phyloP scores from a whole-genome alignment of 2,329 filamentous ascomycete genomes.

The Colletotrichum eleusines region DNA sequence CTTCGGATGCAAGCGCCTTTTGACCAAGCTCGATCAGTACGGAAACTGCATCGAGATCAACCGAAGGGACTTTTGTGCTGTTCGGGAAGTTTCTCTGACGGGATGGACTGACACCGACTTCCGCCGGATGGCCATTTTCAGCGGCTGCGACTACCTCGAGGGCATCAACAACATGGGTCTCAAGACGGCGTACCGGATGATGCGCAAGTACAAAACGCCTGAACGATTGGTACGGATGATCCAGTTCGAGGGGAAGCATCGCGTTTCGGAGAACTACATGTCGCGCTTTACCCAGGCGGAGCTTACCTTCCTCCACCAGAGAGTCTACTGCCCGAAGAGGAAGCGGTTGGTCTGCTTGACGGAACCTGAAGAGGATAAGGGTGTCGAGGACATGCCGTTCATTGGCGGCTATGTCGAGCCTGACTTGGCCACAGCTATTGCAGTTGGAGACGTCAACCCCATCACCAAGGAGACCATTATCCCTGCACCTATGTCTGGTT shows the following conservation, averaged over 20 bases:
- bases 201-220: constrained; percentile 89
- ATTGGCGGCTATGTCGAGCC: constrained; percentile 81
- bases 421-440: constrained; percentile 78
- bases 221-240: constrained; percentile 86
- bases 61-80: constrained; percentile 87
- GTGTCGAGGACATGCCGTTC: constrained; percentile 79
- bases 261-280: constrained; percentile 84
- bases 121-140: constrained; percentile 94
- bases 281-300: constrained; percentile 88
- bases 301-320: constrained; percentile 91
- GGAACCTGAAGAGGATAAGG: constrained; percentile 70
- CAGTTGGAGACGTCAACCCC: constrained; percentile 86
- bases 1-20: constrained; percentile 88
- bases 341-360: constrained; percentile 82
- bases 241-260: constrained; percentile 89
- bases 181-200: constrained; percentile 91
- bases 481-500: constrained; percentile 55
- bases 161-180: constrained; percentile 88
- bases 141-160: constrained; percentile 94
- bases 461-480: constrained; percentile 81
- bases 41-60: constrained; percentile 94
- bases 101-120: constrained; percentile 96
- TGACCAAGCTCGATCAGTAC: constrained; percentile 95
- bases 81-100: constrained; percentile 86
- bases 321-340: constrained; percentile 86